Evolutionary conservation across 768 basidiomycete genomes (phyloP).

Genomic region (Lentinula sp.): DNA sequence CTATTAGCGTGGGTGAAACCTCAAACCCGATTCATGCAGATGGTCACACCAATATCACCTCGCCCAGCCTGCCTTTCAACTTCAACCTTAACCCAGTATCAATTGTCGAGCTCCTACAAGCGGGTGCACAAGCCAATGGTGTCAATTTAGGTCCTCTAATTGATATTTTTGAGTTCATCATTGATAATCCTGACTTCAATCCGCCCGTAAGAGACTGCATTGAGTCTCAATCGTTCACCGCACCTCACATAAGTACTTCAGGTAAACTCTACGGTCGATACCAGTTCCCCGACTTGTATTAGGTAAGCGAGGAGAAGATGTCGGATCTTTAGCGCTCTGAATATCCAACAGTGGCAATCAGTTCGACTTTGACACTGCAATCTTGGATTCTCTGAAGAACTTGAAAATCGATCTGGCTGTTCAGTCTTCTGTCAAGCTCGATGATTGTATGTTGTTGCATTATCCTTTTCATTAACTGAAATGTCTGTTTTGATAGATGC

Average conservation of each 20-base stretch:
- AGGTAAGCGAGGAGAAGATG: conserved; percentile 30
- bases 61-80: conserved; percentile 48
- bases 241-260: conserved; percentile 12
- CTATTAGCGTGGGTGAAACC: conserved; percentile 49
- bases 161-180: conserved; percentile 47
- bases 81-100: conserved; percentile 61
- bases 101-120: conserved; percentile 51
- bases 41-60: conserved; percentile 55
- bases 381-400: conserved; percentile 54
- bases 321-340: neutral
- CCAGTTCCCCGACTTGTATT: conserved; percentile 46
- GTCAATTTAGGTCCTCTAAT: conserved; percentile 59
- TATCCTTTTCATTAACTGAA: neutral
- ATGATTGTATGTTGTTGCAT: conserved; percentile 47
- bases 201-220: conserved; percentile 32
- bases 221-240: neutral
- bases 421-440: conserved; percentile 48
- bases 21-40: conserved; percentile 51
- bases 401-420: conserved; percentile 55
- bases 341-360: conserved; percentile 47
- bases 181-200: conserved; percentile 43
- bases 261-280: conserved; percentile 53
- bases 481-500: conserved; percentile 28
- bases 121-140: conserved; percentile 43
- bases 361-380: conserved; percentile 54